Percentiles rank a stretch among this genome's conserved stretches.
These are phyloP conservation scores for Penicillium steckii DNA, from an alignment of 495 filamentous ascomycete species.

Conservation along the genomic window DNA sequence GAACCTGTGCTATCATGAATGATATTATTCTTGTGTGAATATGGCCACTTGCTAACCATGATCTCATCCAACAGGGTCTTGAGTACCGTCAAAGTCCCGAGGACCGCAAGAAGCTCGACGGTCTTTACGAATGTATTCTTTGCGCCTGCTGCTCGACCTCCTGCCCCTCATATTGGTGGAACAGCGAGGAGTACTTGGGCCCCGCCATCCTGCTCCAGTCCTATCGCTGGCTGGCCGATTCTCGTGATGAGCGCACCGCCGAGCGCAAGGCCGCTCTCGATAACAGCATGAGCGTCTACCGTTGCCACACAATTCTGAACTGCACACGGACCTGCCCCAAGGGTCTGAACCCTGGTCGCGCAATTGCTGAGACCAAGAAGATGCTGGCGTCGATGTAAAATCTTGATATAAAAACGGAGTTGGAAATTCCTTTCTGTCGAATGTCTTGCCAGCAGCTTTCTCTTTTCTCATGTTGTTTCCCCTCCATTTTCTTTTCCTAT, in stretches of 20 bases:
- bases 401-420: conserved; percentile 36
- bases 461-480: conserved; percentile 21
- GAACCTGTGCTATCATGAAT: too few species aligned
- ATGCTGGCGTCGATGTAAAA: conserved; percentile 62
- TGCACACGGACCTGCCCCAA: conserved; percentile 96
- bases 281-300: conserved; percentile 97
- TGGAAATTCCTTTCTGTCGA: conserved; percentile 31
- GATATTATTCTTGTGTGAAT: too few species aligned
- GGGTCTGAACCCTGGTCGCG: conserved; percentile 91
- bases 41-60: not conserved
- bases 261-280: conserved; percentile 88
- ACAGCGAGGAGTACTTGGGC: conserved; percentile 95
- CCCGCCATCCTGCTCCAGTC: conserved; percentile 94
- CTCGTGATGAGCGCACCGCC: conserved; percentile 80
- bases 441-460: conserved; percentile 30
- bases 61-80: conserved; percentile 57
- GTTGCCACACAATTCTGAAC: conserved; percentile 99
- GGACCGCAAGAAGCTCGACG: conserved; percentile 94
- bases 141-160: conserved; percentile 99
- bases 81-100: conserved; percentile 86
- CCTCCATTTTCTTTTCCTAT: conserved; percentile 23
- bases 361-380: conserved; percentile 99
- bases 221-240: conserved; percentile 94
- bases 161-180: conserved; percentile 99
- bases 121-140: conserved; percentile 98